A percentile compares a stretch with the other conserved stretches of the same genome.
These are phyloP conservation scores for Chaetoscypha palmicola DNA, from an alignment of 2,329 filamentous ascomycete genomes.

Conservation along the genomic window DNA sequence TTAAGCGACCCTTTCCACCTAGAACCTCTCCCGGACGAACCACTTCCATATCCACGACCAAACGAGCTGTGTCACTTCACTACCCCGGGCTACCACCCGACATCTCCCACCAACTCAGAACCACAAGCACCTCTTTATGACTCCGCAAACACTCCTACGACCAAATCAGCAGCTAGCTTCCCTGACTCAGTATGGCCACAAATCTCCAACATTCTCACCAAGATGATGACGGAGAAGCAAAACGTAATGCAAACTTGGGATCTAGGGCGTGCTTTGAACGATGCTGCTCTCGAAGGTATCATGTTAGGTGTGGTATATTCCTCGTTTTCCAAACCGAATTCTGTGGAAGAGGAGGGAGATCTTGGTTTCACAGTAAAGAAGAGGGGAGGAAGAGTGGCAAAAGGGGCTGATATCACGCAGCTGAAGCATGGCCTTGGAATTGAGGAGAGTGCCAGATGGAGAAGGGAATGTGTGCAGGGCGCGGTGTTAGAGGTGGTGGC, in stretches of 20 bases:
- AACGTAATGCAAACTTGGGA: slow-evolving; percentile 13
- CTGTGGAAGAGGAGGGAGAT: neutral
- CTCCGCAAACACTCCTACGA: neutral
- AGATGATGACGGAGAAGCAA: neutral
- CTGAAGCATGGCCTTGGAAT: slow-evolving; percentile 6
- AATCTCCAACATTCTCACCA: slow-evolving; percentile 6
- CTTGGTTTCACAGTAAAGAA: too few relatives aligned
- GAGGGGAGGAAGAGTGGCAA: neutral
- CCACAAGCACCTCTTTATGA: slow-evolving; percentile 1
- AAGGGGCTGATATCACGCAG: neutral
- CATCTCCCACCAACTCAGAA: neutral
- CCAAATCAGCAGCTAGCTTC: slow-evolving; percentile 1
- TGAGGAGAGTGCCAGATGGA: slow-evolving; percentile 1
- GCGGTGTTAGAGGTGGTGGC: slow-evolving; percentile 16
- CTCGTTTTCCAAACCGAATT: neutral
- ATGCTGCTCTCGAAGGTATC: slow-evolving; percentile 9
- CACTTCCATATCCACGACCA: neutral
- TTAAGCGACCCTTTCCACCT: neutral
- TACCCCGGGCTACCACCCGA: neutral
- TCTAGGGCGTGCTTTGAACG: slow-evolving; percentile 8
- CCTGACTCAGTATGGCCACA: slow-evolving; percentile 10
- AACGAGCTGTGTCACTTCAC: slow-evolving; percentile 6
- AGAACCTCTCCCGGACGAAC: neutral
- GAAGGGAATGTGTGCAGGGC: slow-evolving; percentile 11
- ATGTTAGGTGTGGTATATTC: slow-evolving; percentile 17